phyloP scores from a whole-genome alignment of 1,284 basidiomycete species.

The Lentinus polychrous region DNA sequence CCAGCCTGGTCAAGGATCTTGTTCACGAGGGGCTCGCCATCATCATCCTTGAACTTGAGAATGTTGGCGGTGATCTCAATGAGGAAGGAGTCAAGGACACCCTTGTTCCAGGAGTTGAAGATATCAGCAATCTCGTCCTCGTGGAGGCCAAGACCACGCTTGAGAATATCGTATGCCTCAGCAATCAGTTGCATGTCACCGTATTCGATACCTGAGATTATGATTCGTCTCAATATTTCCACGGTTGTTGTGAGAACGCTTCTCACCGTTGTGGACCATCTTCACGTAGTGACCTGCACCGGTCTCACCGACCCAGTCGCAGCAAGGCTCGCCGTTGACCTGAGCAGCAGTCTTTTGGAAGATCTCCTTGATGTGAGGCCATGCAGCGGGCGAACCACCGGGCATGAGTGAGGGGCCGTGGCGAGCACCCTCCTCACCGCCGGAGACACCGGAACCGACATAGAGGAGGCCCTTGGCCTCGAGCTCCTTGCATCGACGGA shows the following conservation, averaged over 20 bases:
- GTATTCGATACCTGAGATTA: constrained; percentile 84
- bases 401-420: constrained; percentile 99
- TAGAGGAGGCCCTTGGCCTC: constrained; percentile 94
- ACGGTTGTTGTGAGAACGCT: constrained; percentile 17
- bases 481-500: constrained; percentile 90
- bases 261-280: constrained; percentile 96
- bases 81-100: constrained; percentile 98
- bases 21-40: constrained; percentile 83
- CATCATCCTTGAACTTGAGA: constrained; percentile 93
- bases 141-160: constrained; percentile 83
- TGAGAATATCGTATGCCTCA: constrained; percentile 98
- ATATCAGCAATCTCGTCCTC: constrained; percentile 88
- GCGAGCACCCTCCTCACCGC: constrained; percentile 98
- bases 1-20: constrained; percentile 97
- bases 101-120: constrained; percentile 94
- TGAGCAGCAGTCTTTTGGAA: constrained; percentile 98
- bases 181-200: constrained; percentile 99
- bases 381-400: constrained; percentile 90
- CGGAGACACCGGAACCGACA: constrained; percentile 98
- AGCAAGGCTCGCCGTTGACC: constrained; percentile 94
- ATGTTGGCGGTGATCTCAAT: constrained; percentile 98
- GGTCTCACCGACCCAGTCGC: constrained; percentile 98
- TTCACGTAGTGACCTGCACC: constrained; percentile 96
- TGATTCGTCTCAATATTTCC: constrained; percentile 12
- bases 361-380: constrained; percentile 97